These are phyloP conservation scores for Rhizodiscina lignyota DNA, from an alignment of 495 filamentous ascomycete species.

Conservation along the genomic window DNA sequence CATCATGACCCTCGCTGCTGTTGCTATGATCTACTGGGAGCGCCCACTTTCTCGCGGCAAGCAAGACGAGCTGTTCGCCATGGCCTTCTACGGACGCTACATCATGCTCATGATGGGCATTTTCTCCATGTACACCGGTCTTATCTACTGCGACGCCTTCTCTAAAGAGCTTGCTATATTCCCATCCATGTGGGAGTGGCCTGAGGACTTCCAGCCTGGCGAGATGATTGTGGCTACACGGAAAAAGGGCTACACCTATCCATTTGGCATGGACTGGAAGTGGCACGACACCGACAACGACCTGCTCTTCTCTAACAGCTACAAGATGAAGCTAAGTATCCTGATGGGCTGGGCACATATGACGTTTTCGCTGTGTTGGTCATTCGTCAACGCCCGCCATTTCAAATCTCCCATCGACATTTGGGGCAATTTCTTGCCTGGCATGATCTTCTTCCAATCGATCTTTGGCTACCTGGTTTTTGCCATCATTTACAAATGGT, in stretches of 20 bases:
- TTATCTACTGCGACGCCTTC: slow-evolving; percentile 97
- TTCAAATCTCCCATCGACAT: slow-evolving; percentile 91
- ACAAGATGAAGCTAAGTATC: slow-evolving; percentile 99
- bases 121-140: slow-evolving; percentile 91
- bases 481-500: slow-evolving; percentile 94
- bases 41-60: slow-evolving; percentile 69
- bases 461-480: slow-evolving; percentile 96
- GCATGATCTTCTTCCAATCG: slow-evolving; percentile 98
- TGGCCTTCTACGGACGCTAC: slow-evolving; percentile 97
- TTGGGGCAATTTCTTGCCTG: slow-evolving; percentile 90
- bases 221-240: slow-evolving; percentile 44
- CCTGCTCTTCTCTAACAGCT: slow-evolving; percentile 85
- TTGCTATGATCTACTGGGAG: slow-evolving; percentile 92
- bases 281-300: slow-evolving; percentile 95
- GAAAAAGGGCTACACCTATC: slow-evolving; percentile 63
- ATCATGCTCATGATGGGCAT: slow-evolving; percentile 97
- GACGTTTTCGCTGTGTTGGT: slow-evolving; percentile 91
- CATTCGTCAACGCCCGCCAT: slow-evolving; percentile 81
- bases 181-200: slow-evolving; percentile 77
- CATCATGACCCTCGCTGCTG: slow-evolving; percentile 65
- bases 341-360: slow-evolving; percentile 93
- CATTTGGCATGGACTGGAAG: slow-evolving; percentile 89
- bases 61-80: slow-evolving; percentile 83
- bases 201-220: slow-evolving; percentile 43
- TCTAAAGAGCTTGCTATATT: slow-evolving; percentile 82